Evolutionary conservation across 805 yeast genomes (phyloP).

Genomic region (Barnettozyma pratensis): DNA sequence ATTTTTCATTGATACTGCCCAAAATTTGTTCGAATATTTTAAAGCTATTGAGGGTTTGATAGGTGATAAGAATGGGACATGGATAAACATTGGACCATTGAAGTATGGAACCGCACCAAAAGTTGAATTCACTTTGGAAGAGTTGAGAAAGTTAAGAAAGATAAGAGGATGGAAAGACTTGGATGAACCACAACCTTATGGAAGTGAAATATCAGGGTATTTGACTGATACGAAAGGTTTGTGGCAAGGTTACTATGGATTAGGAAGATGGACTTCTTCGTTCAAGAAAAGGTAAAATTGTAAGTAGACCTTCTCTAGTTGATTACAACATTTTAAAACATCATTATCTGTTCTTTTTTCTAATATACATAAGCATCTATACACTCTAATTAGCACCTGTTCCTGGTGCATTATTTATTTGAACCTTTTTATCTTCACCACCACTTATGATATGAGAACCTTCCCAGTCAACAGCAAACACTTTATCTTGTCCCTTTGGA

Average conservation of each 20-base stretch:
- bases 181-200: constrained; percentile 30
- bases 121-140: constrained; percentile 71
- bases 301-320: not conserved
- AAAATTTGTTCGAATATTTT: constrained; percentile 71
- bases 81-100: constrained; percentile 92
- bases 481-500: constrained; percentile 50
- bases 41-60: constrained; percentile 51
- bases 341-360: not conserved
- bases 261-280: constrained; percentile 24
- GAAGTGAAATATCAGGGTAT: constrained; percentile 47
- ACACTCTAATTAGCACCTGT: constrained; percentile 2
- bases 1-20: constrained; percentile 91
- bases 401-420: constrained; percentile 55
- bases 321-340: not conserved
- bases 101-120: constrained; percentile 85
- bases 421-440: constrained; percentile 91
- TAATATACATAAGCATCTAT: not conserved
- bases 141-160: constrained; percentile 47
- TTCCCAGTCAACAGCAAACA: constrained; percentile 87
- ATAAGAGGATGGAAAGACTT: constrained; percentile 60
- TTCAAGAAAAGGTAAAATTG: not conserved
- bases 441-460: constrained; percentile 80
- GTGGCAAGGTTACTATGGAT: constrained; percentile 78
- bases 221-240: constrained; percentile 59
- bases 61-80: constrained; percentile 45